These are phyloP conservation scores for Hirschfeldia incana DNA, from an alignment of 345 rosid genomes.

Conservation along the genomic window DNA sequence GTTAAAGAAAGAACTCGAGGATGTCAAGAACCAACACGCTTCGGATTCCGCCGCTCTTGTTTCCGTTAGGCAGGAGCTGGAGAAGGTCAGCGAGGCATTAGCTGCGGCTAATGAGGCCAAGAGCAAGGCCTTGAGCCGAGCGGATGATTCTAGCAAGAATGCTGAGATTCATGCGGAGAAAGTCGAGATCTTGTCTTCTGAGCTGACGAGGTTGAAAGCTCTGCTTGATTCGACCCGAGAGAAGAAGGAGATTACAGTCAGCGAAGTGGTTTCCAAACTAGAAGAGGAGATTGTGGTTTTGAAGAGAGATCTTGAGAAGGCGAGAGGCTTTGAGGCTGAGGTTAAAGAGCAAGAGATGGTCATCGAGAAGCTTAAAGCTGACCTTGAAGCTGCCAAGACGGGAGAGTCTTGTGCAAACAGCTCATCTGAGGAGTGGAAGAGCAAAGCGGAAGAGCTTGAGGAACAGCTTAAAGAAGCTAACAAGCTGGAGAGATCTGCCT, in stretches of 20 bases:
- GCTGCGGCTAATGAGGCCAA: slow-evolving; percentile 71
- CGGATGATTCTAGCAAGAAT: slow-evolving; percentile 86
- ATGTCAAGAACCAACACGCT: slow-evolving; percentile 76
- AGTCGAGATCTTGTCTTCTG: slow-evolving; percentile 76
- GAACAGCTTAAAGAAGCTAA: slow-evolving; percentile 58
- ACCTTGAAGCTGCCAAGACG: slow-evolving; percentile 81
- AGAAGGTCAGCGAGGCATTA: slow-evolving; percentile 64
- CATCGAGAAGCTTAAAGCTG: slow-evolving; percentile 78
- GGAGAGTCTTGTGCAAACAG: slow-evolving; percentile 79
- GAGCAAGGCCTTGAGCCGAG: slow-evolving; percentile 83
- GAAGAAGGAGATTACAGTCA: slow-evolving; percentile 48
- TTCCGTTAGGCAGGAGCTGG: slow-evolving; percentile 73
- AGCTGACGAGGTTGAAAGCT: slow-evolving; percentile 62
- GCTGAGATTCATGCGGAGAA: slow-evolving; percentile 80
- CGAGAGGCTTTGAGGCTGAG: slow-evolving; percentile 51
- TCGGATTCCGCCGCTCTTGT: slow-evolving; percentile 74
- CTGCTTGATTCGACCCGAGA: slow-evolving; percentile 75
- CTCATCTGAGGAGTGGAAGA: slow-evolving; percentile 72
- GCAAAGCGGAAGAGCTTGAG: slow-evolving; percentile 64
- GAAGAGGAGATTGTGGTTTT: slow-evolving; percentile 59
- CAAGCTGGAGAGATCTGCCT: slow-evolving; percentile 79
- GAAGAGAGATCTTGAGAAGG: slow-evolving; percentile 62
- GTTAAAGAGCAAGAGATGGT: slow-evolving; percentile 60
- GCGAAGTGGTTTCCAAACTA: slow-evolving; percentile 51
- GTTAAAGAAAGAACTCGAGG: slow-evolving; percentile 77